phyloP scores from a whole-genome alignment of 164 flowering plant species.

The Nelumbo lutea region DNA sequence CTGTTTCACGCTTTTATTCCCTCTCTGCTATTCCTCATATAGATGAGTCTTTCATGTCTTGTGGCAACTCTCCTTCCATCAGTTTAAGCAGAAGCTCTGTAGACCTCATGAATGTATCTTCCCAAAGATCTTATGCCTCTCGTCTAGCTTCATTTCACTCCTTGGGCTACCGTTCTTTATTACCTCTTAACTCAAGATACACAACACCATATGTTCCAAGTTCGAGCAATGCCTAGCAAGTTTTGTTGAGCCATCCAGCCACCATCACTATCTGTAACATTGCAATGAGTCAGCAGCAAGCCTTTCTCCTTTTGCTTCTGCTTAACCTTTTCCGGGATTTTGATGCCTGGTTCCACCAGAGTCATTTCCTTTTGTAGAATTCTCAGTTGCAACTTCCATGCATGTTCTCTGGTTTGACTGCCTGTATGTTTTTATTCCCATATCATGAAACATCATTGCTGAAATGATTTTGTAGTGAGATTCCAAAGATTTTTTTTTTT shows the following conservation, averaged over 20 bases:
- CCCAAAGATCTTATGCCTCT: conserved; percentile 61
- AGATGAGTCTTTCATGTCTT: conserved; percentile 43
- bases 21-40: conserved; percentile 41
- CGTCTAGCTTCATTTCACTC: conserved; percentile 57
- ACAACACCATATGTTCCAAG: conserved; percentile 64
- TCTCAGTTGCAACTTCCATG: no score
- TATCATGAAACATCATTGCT: no score
- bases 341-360: conserved; percentile 16
- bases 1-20: conserved; percentile 48
- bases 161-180: conserved; percentile 62
- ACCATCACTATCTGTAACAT: conserved; percentile 45
- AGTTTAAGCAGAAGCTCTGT: conserved; percentile 61
- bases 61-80: conserved; percentile 50
- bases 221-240: conserved; percentile 67
- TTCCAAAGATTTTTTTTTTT: no score
- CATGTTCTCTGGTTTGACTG: no score
- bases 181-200: conserved; percentile 67
- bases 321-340: conserved; percentile 90
- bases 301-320: conserved; percentile 77
- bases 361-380: no score
- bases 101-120: conserved; percentile 63
- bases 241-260: conserved; percentile 60
- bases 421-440: no score
- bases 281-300: conserved; percentile 75
- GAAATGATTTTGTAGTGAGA: no score